Evolutionary conservation across 768 basidiomycete genomes (phyloP).

Genomic region (Boletus reticulatus): DNA sequence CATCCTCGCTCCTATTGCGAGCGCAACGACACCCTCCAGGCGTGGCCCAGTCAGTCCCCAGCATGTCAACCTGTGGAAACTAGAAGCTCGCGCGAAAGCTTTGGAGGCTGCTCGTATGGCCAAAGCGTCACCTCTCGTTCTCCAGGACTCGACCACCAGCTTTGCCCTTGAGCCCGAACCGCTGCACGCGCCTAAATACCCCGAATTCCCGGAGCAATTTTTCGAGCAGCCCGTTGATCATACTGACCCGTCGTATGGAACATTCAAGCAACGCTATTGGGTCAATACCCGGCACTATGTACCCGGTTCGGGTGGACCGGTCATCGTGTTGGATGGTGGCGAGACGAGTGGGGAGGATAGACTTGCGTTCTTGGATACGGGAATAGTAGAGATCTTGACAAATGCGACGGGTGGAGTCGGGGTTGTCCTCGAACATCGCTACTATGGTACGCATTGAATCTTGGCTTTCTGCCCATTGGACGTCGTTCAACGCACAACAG

Average conservation of each 20-base stretch:
- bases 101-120: slow-evolving; percentile 12
- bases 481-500: slow-evolving; percentile 33
- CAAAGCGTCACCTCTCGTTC: slow-evolving; percentile 16
- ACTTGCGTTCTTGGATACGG: slow-evolving; percentile 55
- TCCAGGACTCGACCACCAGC: slow-evolving; percentile 18
- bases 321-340: slow-evolving; percentile 89
- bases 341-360: slow-evolving; percentile 83
- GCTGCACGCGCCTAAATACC: slow-evolving; percentile 8
- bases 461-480: background rate
- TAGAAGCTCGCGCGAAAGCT: slow-evolving; percentile 31
- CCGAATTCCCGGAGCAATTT: slow-evolving; percentile 57
- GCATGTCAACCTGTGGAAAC: slow-evolving; percentile 63
- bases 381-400: slow-evolving; percentile 84
- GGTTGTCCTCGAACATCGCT: slow-evolving; percentile 90
- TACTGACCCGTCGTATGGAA: slow-evolving; percentile 54
- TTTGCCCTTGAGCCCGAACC: slow-evolving; percentile 4
- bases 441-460: slow-evolving; percentile 56
- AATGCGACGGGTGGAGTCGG: slow-evolving; percentile 85
- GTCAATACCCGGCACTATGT: slow-evolving; percentile 80
- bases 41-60: slow-evolving; percentile 45
- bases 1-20: slow-evolving; percentile 6
- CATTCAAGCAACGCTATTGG: slow-evolving; percentile 92
- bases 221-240: slow-evolving; percentile 90
- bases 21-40: slow-evolving; percentile 7
- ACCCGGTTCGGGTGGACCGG: slow-evolving; percentile 69